Conservation (phyloP, 2,329 filamentous ascomycete genomes). For the Apiospora koreana region DNA sequence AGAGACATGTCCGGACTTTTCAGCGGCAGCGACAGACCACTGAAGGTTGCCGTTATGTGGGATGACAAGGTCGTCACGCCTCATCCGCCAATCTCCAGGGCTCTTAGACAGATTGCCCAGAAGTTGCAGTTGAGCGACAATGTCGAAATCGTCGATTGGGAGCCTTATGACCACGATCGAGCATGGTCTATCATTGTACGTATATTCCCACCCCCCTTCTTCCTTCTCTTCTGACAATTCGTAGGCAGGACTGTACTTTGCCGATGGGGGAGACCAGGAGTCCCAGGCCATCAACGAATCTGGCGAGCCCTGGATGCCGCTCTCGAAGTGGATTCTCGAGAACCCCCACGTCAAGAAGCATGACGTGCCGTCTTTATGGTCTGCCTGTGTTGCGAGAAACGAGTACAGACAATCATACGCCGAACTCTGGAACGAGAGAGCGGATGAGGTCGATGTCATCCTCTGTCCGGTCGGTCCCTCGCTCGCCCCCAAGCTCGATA, state of each 20-base stretch:
- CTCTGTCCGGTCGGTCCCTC: slow-evolving; percentile 58
- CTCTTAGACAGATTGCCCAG: slow-evolving; percentile 56
- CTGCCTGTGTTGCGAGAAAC: slow-evolving; percentile 40
- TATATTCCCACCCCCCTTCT: slow-evolving; percentile 9
- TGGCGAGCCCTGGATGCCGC: slow-evolving; percentile 58
- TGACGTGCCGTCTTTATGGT: slow-evolving; percentile 42
- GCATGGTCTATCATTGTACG: slow-evolving; percentile 41
- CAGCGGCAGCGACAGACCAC: slow-evolving; percentile 43
- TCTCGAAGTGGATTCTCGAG: slow-evolving; percentile 60
- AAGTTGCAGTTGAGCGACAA: slow-evolving; percentile 49
- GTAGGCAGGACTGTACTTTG: slow-evolving; percentile 52
- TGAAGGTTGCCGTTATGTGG: slow-evolving; percentile 62
- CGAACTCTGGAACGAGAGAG: slow-evolving; percentile 39
- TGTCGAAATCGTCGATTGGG: slow-evolving; percentile 58
- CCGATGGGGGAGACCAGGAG: slow-evolving; percentile 60
- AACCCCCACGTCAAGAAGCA: slow-evolving; percentile 42
- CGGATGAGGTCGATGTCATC: slow-evolving; percentile 59
- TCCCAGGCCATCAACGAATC: slow-evolving; percentile 49
- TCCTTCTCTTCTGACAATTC: neutral
- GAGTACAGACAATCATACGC: slow-evolving; percentile 39
- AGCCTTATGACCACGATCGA: slow-evolving; percentile 26
- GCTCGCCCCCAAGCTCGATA: slow-evolving; percentile 45
- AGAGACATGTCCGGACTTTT: slow-evolving; percentile 18
- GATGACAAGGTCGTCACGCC: slow-evolving; percentile 61
- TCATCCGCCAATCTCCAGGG: slow-evolving; percentile 60